Percentiles rank a stretch among this genome's conserved stretches.
These are phyloP conservation scores for Rhizopus arrhizus DNA, from an alignment of 371 early-diverging fungal species.

Conservation along the genomic window DNA sequence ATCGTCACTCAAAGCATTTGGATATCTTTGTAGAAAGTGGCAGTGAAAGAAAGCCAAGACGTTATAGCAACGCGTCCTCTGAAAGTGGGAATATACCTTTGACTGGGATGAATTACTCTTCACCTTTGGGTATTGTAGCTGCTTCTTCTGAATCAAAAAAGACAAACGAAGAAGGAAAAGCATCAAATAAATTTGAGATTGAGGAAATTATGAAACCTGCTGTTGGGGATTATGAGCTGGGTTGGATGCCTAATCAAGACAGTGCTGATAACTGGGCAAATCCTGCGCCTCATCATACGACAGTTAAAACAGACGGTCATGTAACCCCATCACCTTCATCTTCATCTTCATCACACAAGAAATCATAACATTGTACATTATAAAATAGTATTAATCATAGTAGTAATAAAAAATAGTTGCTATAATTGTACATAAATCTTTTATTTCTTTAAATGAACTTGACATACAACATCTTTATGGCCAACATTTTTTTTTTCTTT, in stretches of 20 bases:
- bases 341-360: not conserved
- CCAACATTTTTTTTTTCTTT: no score
- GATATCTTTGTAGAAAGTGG: constrained; percentile 26
- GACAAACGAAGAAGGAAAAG: not conserved
- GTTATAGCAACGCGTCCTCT: constrained; percentile 27
- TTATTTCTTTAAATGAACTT: no score
- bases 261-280: constrained; percentile 25
- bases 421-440: no score
- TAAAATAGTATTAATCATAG: not conserved
- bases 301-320: constrained; percentile 1
- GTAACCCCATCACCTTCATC: not conserved
- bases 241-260: constrained; percentile 22
- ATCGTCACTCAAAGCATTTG: constrained; percentile 12
- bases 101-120: constrained; percentile 17
- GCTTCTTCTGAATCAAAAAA: not conserved
- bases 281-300: constrained; percentile 32
- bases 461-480: no score
- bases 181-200: constrained; percentile 6
- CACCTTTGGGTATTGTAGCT: constrained; percentile 1
- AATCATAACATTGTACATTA: constrained; percentile 3
- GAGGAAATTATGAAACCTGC: constrained; percentile 10
- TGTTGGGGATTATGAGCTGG: constrained; percentile 8
- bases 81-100: constrained; percentile 38
- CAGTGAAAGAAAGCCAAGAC: not conserved
- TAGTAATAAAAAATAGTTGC: no score